Evolutionary conservation across 257 asterid genomes (phyloP), one percentile per base, ranked within the genome.

Genomic region (Przewalskia tangutica): DNA sequence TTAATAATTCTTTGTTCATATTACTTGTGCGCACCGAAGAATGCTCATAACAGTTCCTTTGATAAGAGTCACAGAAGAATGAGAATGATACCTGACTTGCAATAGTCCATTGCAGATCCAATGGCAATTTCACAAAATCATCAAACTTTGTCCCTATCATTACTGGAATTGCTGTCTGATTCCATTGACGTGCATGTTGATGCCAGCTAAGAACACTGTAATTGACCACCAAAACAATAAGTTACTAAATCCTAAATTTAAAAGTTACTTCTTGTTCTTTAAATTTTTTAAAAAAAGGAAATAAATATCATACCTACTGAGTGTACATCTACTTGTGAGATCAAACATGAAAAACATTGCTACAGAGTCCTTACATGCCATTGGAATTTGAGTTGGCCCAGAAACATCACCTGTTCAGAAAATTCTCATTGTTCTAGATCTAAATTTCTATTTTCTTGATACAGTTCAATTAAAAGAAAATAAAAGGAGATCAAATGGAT

Each of bases 81-180:
- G 59, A 17, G 18, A n/a, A 34, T 8, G 2, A 48, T 89, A 94
- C 98, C 98, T 94, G 90, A 55, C 92, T 94, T 32, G 95, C 94
- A 36, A 94, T 88, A 65, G 97, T 86, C 97, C 97, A 94, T 82
- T 94, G 98, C 83, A 94, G 54, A 86, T 92, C 95, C 36, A 91
- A 82, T 80, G 98, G 98, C 66, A 94, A 84, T 86, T 91, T 93
- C 53, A 94, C 88, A 64, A 94, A 94, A 27, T 94, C 98, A 83
- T 94, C 98, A 60, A 94, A 94, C 90, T 94, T 94, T 63, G 98
- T 93, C 85, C 98, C 98, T 65, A 94, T 87, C 64, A 94, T 60
- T 23, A 94, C 92, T 51, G 97, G 93, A 83, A 93, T 90, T 81
- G 97, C 98, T 50, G 87, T 89, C 94, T 94, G 97, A 85, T 94